phyloP scores from a whole-genome alignment of 2,329 filamentous ascomycete genomes.

The Aspergillus aculeatus region DNA sequence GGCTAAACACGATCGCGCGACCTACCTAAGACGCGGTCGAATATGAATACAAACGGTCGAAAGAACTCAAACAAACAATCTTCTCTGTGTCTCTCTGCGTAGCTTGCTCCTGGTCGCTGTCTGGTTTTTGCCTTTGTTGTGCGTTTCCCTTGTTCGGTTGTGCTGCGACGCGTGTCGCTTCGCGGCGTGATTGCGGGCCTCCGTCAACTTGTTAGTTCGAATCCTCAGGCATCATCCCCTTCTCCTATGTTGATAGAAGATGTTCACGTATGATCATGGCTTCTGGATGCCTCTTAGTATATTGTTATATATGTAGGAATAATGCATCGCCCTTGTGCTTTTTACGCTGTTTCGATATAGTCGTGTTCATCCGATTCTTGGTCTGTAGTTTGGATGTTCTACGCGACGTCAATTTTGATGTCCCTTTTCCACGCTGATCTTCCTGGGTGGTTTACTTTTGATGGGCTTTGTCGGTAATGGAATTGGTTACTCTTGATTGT shows the following conservation, averaged over 20 bases:
- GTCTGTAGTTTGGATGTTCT: background rate
- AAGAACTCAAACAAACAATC: constrained; percentile 8
- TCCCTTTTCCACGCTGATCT: no score
- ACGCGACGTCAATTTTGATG: no score
- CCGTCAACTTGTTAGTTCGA: background rate
- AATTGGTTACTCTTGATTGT: no score
- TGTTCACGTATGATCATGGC: no score
- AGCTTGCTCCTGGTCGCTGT: background rate
- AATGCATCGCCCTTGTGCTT: background rate
- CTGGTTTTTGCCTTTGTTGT: background rate
- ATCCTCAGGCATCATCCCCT: background rate
- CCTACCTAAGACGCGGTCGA: constrained; percentile 27
- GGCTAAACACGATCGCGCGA: constrained; percentile 30
- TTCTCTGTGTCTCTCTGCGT: background rate
- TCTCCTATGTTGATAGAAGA: no score
- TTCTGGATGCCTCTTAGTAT: background rate
- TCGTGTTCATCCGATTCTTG: background rate
- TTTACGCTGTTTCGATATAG: background rate
- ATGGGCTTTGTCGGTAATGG: no score
- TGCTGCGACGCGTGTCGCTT: background rate
- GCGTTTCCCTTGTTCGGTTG: background rate
- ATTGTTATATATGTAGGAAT: no score
- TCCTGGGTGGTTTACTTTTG: no score
- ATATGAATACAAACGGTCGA: constrained; percentile 39
- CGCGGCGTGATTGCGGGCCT: background rate